Conservation (phyloP, 2,329 filamentous ascomycete genomes). For the Alternaria arborescens region DNA sequence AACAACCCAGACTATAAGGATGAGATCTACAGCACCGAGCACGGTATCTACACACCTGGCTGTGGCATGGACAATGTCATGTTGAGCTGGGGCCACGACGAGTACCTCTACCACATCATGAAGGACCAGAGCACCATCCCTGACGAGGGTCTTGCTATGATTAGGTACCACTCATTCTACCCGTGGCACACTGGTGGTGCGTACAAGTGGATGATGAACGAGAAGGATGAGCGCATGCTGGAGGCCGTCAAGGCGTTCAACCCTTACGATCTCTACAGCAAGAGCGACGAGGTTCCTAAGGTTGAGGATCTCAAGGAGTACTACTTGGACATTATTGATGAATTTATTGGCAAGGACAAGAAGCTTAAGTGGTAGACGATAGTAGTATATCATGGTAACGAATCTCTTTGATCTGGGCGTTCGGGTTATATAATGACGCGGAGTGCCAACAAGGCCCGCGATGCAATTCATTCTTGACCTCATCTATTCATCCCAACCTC, state of each 20-base stretch:
- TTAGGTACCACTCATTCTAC: conserved; percentile 92
- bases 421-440: conserved; percentile 8
- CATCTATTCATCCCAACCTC: not conserved
- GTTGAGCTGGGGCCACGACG: conserved; percentile 89
- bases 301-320: conserved; percentile 77
- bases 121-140: conserved; percentile 83
- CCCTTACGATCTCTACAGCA: conserved; percentile 90
- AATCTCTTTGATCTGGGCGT: conserved; percentile 10
- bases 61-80: conserved; percentile 89
- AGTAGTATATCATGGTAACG: not conserved
- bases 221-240: conserved; percentile 81
- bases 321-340: conserved; percentile 63
- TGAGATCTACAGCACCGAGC: conserved; percentile 75
- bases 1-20: conserved; percentile 78
- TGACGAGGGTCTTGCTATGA: conserved; percentile 86
- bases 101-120: conserved; percentile 86
- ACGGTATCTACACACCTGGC: conserved; percentile 80
- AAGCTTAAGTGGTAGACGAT: conserved; percentile 71
- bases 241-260: conserved; percentile 86
- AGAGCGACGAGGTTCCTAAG: conserved; percentile 82
- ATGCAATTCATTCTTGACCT: not conserved
- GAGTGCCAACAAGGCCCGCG: conserved; percentile 28
- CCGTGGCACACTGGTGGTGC: conserved; percentile 86
- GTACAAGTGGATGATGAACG: conserved; percentile 83
- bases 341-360: conserved; percentile 72